Percentiles rank a stretch among this genome's conserved stretches.
These are phyloP conservation scores for Calamus simplicifolius DNA, from an alignment of 176 grass and related monocot species.

Conservation along the genomic window DNA sequence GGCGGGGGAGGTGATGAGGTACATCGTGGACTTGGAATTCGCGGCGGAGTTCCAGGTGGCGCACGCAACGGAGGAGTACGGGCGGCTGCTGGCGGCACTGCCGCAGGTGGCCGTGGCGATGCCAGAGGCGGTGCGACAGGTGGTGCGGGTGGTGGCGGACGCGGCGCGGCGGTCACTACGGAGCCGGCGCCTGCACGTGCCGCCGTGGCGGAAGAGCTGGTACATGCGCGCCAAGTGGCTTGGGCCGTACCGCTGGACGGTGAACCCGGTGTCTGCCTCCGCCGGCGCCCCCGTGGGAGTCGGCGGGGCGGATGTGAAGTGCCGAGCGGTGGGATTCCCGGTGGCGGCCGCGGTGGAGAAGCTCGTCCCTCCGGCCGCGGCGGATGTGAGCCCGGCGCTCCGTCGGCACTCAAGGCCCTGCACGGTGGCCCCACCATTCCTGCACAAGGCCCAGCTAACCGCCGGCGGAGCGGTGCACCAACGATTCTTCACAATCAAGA, in stretches of 20 bases:
- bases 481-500: no score
- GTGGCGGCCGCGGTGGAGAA: neutral
- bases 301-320: slow-evolving; percentile 15
- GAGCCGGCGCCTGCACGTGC: slow-evolving; percentile 54
- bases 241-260: slow-evolving; percentile 63
- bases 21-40: slow-evolving; percentile 89
- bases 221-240: slow-evolving; percentile 98
- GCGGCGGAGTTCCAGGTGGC: slow-evolving; percentile 67
- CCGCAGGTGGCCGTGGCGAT: slow-evolving; percentile 43
- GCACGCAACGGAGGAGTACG: slow-evolving; percentile 56
- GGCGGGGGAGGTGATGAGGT: slow-evolving; percentile 19
- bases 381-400: no score
- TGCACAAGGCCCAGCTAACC: no score
- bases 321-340: slow-evolving; percentile 21
- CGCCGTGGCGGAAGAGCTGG: slow-evolving; percentile 77
- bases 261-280: slow-evolving; percentile 7
- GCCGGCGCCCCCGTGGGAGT: neutral
- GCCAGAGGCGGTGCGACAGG: slow-evolving; percentile 45
- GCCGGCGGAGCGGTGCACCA: no score
- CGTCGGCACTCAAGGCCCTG: no score
- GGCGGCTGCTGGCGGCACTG: slow-evolving; percentile 32
- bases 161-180: slow-evolving; percentile 53
- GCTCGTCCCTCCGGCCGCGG: neutral
- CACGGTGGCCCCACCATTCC: no score
- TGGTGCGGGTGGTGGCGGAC: slow-evolving; percentile 44